A percentile compares a stretch with the other conserved stretches of the same genome.
Evolutionary conservation across 257 asterid species (phyloP).

Genomic region (Nyctanthes arbortristis): DNA sequence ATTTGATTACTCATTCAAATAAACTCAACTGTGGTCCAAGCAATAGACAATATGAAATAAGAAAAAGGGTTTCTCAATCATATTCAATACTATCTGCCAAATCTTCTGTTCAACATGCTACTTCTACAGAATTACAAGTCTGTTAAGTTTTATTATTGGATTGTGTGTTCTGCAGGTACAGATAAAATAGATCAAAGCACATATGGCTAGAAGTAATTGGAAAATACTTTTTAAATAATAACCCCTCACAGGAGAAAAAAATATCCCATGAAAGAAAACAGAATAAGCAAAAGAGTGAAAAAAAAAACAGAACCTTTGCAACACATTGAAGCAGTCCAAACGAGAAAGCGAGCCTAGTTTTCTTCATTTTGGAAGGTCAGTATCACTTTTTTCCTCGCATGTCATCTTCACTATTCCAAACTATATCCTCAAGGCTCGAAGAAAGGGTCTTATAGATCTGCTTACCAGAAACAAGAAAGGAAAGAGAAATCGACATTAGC

Average conservation of each 20-base stretch:
- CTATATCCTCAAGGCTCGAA: constrained; percentile 75
- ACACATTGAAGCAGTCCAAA: constrained; percentile 14
- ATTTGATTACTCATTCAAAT: too few relatives aligned
- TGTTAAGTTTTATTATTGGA: not conserved
- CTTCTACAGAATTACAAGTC: not conserved
- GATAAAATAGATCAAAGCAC: not conserved
- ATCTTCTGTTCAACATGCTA: not conserved
- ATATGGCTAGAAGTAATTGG: not conserved
- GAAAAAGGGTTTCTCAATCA: too few relatives aligned
- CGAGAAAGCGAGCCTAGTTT: constrained; percentile 11
- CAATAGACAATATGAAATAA: too few relatives aligned
- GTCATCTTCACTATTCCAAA: constrained; percentile 85
- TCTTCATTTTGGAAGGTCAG: not conserved
- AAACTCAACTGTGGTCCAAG: too few relatives aligned
- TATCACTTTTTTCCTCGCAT: constrained; percentile 43
- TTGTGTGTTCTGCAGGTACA: too few relatives aligned
- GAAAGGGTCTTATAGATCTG: constrained; percentile 90
- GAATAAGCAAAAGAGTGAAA: constrained; percentile 16
- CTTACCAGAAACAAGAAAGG: constrained; percentile 15
- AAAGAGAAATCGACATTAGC: not conserved
- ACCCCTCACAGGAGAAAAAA: constrained; percentile 14
- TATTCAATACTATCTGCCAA: not conserved
- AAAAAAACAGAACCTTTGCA: constrained; percentile 12
- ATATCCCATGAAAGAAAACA: constrained; percentile 23
- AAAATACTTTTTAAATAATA: not conserved